phyloP scores from a whole-genome alignment of 371 early-diverging fungal species.

The Apophysomyces elegans region DNA sequence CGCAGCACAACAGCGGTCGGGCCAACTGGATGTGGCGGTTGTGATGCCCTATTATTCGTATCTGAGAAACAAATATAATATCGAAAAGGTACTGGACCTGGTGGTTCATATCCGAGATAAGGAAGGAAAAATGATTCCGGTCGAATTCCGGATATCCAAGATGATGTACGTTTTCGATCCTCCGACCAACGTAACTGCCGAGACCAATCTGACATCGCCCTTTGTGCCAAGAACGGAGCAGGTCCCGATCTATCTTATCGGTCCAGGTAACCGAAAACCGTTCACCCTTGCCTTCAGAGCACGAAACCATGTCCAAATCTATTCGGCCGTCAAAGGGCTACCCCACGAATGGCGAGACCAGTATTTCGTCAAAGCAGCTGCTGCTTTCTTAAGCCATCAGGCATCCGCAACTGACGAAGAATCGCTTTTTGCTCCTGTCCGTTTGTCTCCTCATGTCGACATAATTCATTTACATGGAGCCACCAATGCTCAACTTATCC shows the following conservation, averaged over 20 bases:
- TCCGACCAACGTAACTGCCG: constrained; percentile 15
- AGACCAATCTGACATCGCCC: constrained; percentile 18
- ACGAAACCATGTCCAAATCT: constrained; percentile 48
- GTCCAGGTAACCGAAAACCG: constrained; percentile 51
- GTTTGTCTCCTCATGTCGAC: constrained; percentile 46
- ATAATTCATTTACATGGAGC: constrained; percentile 70
- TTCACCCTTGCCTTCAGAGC: constrained; percentile 56
- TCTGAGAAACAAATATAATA: constrained; percentile 43
- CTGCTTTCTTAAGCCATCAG: constrained; percentile 56
- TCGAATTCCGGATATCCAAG: constrained; percentile 53
- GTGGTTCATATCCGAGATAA: constrained; percentile 50
- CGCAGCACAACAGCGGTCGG: constrained; percentile 56
- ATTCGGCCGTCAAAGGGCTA: constrained; percentile 53
- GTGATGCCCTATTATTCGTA: constrained; percentile 66
- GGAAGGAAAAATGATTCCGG: constrained; percentile 26
- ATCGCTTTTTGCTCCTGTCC: constrained; percentile 56
- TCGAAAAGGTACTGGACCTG: constrained; percentile 39
- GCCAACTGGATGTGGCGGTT: constrained; percentile 51
- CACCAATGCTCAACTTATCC: constrained; percentile 61
- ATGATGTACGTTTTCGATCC: constrained; percentile 36
- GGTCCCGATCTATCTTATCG: constrained; percentile 59
- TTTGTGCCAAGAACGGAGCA: neutral
- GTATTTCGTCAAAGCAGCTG: constrained; percentile 65
- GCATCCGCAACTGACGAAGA: constrained; percentile 55
- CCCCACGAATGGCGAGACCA: constrained; percentile 70